Base-by-base conservation (phyloP, 345 rosid species). In the Geranium rotundifolium region DNA sequence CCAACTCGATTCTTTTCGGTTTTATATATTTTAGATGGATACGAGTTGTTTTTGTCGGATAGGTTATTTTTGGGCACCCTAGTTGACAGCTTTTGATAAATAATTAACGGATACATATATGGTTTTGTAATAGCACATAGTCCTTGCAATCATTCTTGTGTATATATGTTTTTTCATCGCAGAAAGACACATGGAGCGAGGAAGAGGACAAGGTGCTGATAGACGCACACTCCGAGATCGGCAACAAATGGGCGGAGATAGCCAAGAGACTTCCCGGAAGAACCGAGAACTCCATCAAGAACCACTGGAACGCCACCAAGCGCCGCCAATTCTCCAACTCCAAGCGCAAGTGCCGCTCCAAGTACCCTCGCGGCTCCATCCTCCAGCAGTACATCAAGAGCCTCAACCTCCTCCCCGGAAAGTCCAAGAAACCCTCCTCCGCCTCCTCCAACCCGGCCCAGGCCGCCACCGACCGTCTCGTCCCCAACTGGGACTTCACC, bases 261-360 rank as follows among this genome's bases (percentile, higher is more conserved):
- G 95, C 97, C 0, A 95, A 90, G 72, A 85, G 82, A 31, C 79
- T 95, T 50, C 97, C 95, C 0, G 99, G 99, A 46, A 80, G 99
- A 76, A 95, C 99, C 3, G 99, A 95, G 61, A 95, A 95, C 73
- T 88, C 97, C 18, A 95, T 95, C 66, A 95, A 95, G 69, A 95
- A 95, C 81, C 99, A 95, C 63, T 90, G 99, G 99, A 95, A 90
- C 34, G 99, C 96, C 27, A 95, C 99, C 27, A 95, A 90, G 71
- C 73, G 99, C 63, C 82, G 91, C 79, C 97, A 88, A 27, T 84
- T 34, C 41, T 34, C 41, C 1, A 34, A 76, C 65, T 85, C 97
- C 0, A 95, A 84, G 75, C 69, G 99, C 68, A 95, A 84, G 56
- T 86, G 92, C 63, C 81, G 91, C 0, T 76, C 97, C 1, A 95